Conservation (phyloP, 2,329 filamentous ascomycete species). For the Venturia pyrina region DNA sequence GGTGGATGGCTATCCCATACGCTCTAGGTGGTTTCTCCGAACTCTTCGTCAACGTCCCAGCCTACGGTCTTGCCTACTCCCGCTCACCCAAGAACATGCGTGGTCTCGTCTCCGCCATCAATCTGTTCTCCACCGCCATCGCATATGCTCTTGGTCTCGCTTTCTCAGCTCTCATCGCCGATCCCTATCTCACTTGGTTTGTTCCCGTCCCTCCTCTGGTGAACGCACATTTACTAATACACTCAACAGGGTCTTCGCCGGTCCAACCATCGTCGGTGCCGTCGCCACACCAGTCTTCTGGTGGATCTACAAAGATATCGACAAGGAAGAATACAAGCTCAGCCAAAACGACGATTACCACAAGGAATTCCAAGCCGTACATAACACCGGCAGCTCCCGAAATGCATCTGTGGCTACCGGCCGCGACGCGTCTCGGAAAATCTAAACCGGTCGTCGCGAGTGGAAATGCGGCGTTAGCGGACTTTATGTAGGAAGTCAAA, state of each 20-base stretch:
- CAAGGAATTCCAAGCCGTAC: background rate
- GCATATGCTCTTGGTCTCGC: constrained; percentile 38
- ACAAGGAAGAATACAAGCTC: constrained; percentile 3
- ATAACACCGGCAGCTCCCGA: background rate
- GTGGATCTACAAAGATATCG: constrained; percentile 3
- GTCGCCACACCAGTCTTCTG: constrained; percentile 5
- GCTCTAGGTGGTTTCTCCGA: constrained; percentile 8
- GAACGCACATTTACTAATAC: background rate
- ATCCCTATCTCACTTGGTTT: constrained; percentile 9
- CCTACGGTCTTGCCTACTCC: constrained; percentile 44
- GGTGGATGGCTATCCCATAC: constrained; percentile 10
- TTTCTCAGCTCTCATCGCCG: constrained; percentile 1
- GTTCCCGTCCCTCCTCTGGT: no score
- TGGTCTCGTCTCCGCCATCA: constrained; percentile 40
- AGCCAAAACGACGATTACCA: background rate
- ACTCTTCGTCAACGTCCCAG: constrained; percentile 39
- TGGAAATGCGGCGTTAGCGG: no score
- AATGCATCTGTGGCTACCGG: background rate
- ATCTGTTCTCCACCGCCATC: constrained; percentile 38
- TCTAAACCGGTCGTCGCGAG: background rate
- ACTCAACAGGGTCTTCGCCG: background rate
- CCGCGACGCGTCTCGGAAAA: background rate
- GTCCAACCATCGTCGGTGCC: constrained; percentile 5
- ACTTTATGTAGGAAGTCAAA: no score
- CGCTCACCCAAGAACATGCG: constrained; percentile 43